These are phyloP conservation scores for Syncephalastrum racemosum DNA, from an alignment of 371 early-diverging fungal species.

Conservation along the genomic window DNA sequence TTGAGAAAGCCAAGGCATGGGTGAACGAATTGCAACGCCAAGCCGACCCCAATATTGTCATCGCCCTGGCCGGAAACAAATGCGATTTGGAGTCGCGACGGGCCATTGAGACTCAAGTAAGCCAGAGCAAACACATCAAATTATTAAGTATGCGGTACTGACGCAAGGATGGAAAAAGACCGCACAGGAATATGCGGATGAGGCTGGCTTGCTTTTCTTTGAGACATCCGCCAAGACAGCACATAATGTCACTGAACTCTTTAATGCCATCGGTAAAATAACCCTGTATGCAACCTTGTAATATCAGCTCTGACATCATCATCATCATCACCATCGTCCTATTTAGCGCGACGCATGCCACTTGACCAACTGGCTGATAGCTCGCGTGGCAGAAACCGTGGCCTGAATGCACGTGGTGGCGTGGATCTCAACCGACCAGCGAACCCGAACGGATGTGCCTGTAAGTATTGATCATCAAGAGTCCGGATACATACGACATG, in stretches of 20 bases:
- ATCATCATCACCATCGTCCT: background rate
- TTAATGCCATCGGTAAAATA: constrained; percentile 78
- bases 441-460: constrained; percentile 48
- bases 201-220: constrained; percentile 83
- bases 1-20: constrained; percentile 98
- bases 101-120: constrained; percentile 68
- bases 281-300: background rate
- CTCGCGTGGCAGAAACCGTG: constrained; percentile 38
- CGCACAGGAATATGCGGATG: constrained; percentile 88
- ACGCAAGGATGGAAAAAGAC: constrained; percentile 44
- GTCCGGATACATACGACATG: too few relatives aligned
- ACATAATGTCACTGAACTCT: constrained; percentile 82
- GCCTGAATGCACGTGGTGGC: constrained; percentile 36
- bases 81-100: constrained; percentile 80
- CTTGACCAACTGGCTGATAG: constrained; percentile 46
- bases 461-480: constrained; percentile 22
- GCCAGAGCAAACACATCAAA: background rate
- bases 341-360: constrained; percentile 41
- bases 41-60: constrained; percentile 94
- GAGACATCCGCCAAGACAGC: constrained; percentile 96
- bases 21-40: constrained; percentile 96
- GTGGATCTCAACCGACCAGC: constrained; percentile 41
- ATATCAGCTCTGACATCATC: background rate
- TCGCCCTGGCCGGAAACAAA: constrained; percentile 97
- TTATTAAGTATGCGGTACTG: background rate